Conservation (phyloP, 257 asterid genomes). For the Nicotiana undulata region DNA sequence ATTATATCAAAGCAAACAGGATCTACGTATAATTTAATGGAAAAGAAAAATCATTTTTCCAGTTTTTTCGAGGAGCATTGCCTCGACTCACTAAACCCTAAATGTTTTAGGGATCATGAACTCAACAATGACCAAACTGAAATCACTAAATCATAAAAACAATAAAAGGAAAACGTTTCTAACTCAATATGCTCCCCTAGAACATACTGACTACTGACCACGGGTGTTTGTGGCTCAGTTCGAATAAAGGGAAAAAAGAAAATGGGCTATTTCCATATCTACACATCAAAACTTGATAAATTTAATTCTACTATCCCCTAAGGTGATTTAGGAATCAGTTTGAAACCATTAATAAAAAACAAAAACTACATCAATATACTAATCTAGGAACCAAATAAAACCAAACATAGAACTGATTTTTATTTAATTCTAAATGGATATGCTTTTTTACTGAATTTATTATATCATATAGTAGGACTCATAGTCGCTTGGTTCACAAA, state of each 20-base stretch:
- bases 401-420: neutral
- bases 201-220: no score
- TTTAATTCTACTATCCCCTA: neutral
- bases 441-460: neutral
- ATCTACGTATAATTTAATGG: no score
- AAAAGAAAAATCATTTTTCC: no score
- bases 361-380: neutral
- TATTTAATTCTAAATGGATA: neutral
- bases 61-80: no score
- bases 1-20: no score
- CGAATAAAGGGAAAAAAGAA: no score
- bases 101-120: no score
- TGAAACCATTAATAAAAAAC: neutral
- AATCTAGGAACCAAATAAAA: neutral
- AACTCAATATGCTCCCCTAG: no score
- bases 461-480: neutral
- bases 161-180: no score
- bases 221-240: no score
- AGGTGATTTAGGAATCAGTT: neutral
- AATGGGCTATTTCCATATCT: neutral
- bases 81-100: no score
- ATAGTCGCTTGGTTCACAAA: neutral
- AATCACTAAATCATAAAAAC: neutral
- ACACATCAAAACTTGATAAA: neutral
- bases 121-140: no score